Percentiles rank a stretch among this genome's conserved stretches.
Evolutionary conservation across 2,329 filamentous ascomycete species (phyloP).

Genomic region (Colletotrichum spaethianum): DNA sequence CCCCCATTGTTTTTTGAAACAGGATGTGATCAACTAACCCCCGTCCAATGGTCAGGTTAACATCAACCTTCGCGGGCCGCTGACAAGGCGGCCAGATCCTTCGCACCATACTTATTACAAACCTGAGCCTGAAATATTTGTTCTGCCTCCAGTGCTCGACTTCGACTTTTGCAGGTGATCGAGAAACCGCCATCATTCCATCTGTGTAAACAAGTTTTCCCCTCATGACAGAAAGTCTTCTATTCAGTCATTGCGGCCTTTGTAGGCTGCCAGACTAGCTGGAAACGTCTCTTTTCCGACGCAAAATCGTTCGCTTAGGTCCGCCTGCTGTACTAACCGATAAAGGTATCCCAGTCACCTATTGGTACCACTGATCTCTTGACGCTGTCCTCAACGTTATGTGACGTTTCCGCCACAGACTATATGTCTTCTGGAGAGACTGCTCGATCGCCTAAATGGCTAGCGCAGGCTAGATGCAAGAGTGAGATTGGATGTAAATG

Average conservation of each 20-base stretch:
- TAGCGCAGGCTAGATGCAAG: slow-evolving; percentile 5
- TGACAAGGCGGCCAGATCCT: slow-evolving; percentile 2
- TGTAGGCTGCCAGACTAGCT: not conserved
- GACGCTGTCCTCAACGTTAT: slow-evolving; percentile 17
- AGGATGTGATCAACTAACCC: too few species aligned
- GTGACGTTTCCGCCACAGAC: not conserved
- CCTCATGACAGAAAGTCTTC: not conserved
- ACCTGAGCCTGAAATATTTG: too few species aligned
- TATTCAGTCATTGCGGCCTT: not conserved
- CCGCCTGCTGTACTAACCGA: slow-evolving; percentile 1
- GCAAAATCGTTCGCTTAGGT: not conserved
- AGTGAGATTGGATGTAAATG: not conserved
- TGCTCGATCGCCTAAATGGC: slow-evolving; percentile 4
- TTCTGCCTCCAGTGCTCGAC: not conserved
- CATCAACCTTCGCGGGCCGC: too few species aligned
- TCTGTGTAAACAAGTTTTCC: too few species aligned
- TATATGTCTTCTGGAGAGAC: not conserved
- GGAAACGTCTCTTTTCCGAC: slow-evolving; percentile 11
- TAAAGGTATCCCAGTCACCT: slow-evolving; percentile 6
- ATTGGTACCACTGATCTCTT: slow-evolving; percentile 9
- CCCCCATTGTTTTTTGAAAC: too few species aligned
- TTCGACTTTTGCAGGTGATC: not conserved
- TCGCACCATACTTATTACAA: not conserved
- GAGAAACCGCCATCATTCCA: not conserved
- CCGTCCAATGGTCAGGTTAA: too few species aligned